Evolutionary conservation across 2,329 filamentous ascomycete genomes (phyloP).

Genomic region (Claviceps digitariae): DNA sequence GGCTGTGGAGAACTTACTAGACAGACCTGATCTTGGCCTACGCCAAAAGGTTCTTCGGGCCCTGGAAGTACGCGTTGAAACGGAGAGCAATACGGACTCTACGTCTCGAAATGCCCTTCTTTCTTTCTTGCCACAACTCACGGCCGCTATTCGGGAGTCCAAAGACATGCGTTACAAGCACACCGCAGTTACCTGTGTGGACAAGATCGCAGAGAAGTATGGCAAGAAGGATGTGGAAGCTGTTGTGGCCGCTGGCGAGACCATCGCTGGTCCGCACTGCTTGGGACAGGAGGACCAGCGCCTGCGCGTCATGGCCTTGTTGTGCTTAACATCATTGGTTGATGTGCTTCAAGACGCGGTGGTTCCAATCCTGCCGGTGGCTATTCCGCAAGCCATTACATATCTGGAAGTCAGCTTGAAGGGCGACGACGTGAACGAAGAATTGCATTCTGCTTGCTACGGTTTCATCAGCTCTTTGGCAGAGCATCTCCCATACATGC

Average conservation of each 20-base stretch:
- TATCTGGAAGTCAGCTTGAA: constrained; percentile 54
- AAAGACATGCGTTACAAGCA: constrained; percentile 65
- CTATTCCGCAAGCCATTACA: constrained; percentile 56
- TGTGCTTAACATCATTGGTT: constrained; percentile 79
- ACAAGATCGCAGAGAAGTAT: constrained; percentile 88
- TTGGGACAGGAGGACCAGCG: constrained; percentile 60
- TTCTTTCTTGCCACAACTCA: constrained; percentile 66
- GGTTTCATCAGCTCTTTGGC: constrained; percentile 67
- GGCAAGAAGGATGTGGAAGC: constrained; percentile 78
- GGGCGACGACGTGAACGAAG: constrained; percentile 38
- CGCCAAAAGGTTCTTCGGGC: constrained; percentile 70
- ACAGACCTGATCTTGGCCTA: constrained; percentile 59
- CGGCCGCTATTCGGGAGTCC: constrained; percentile 60
- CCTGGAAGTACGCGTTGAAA: constrained; percentile 65
- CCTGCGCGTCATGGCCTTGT: constrained; percentile 68
- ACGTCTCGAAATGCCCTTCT: constrained; percentile 58
- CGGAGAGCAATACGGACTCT: constrained; percentile 55
- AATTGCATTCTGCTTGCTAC: constrained; percentile 71
- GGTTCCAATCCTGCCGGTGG: constrained; percentile 65
- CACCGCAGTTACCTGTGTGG: constrained; percentile 76
- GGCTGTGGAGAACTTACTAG: constrained; percentile 69
- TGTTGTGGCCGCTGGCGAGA: constrained; percentile 60
- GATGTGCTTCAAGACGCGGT: constrained; percentile 79
- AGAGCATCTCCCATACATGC: constrained; percentile 78
- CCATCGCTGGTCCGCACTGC: constrained; percentile 63